Conservation (phyloP, 768 basidiomycete genomes). For the Pisolithus albus region DNA sequence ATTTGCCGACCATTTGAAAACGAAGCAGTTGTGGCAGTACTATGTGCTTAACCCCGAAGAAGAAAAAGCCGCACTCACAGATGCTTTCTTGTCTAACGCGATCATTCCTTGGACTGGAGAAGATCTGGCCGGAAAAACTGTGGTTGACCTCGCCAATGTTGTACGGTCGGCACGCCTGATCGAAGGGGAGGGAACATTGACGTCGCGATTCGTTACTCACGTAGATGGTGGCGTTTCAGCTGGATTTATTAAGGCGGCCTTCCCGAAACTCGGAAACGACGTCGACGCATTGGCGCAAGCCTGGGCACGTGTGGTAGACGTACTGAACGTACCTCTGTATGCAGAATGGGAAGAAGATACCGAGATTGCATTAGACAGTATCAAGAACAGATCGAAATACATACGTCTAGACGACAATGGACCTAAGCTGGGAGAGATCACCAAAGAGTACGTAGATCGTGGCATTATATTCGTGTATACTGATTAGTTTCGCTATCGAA, state of each 20-base stretch:
- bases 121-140: constrained; percentile 49
- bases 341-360: constrained; percentile 80
- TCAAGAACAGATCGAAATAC: constrained; percentile 74
- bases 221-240: constrained; percentile 64
- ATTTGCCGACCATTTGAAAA: constrained; percentile 54
- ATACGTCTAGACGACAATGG: constrained; percentile 77
- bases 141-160: constrained; percentile 61
- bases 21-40: constrained; percentile 84
- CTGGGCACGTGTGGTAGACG: constrained; percentile 77
- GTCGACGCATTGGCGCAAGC: constrained; percentile 52
- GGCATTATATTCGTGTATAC: background rate
- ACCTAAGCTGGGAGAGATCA: constrained; percentile 77
- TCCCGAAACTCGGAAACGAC: constrained; percentile 39
- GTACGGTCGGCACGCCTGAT: constrained; percentile 50
- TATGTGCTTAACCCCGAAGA: constrained; percentile 75
- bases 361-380: constrained; percentile 62
- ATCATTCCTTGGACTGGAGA: constrained; percentile 56
- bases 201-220: constrained; percentile 59
- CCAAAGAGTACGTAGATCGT: constrained; percentile 47
- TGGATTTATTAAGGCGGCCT: constrained; percentile 67
- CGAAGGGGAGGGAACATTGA: constrained; percentile 50
- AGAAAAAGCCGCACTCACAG: constrained; percentile 51
- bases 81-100: constrained; percentile 26
- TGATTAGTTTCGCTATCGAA: constrained; percentile 26
- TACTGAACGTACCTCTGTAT: constrained; percentile 85